A percentile compares a stretch with the other conserved stretches of the same genome.
phyloP scores from a whole-genome alignment of 306 rosid species.

The Acacia confusa region DNA sequence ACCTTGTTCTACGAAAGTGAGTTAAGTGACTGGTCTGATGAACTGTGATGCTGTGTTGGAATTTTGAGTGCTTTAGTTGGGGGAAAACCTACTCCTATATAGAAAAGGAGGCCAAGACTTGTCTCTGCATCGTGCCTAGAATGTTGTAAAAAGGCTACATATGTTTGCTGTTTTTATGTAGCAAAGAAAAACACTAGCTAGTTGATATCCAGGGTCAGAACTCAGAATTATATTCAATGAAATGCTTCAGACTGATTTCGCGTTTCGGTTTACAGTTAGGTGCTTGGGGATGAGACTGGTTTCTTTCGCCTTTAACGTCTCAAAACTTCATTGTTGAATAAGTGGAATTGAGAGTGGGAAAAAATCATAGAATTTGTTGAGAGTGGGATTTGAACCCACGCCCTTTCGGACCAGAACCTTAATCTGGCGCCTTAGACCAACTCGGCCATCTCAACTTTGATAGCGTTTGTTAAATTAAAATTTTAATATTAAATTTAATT shows the following conservation, averaged over 20 bases:
- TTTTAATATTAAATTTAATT: too few species aligned
- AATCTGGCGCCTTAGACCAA: constrained; percentile 55
- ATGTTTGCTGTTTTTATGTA: not conserved
- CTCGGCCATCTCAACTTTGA: constrained; percentile 45
- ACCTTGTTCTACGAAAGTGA: constrained; percentile 75
- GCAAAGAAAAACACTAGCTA: not conserved
- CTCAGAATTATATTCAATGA: too few species aligned
- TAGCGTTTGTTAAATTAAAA: too few species aligned
- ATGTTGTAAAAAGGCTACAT: not conserved
- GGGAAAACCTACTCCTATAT: not conserved
- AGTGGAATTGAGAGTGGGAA: too few species aligned
- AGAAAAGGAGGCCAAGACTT: not conserved
- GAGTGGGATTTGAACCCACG: constrained; percentile 58
- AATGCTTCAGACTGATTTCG: too few species aligned
- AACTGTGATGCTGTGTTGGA: constrained; percentile 27
- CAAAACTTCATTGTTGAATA: too few species aligned
- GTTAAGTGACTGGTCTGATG: constrained; percentile 58
- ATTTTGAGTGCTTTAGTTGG: too few species aligned
- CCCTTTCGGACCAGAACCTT: constrained; percentile 56
- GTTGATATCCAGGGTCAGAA: not conserved
- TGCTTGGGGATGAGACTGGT: too few species aligned
- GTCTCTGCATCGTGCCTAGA: not conserved
- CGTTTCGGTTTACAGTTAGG: too few species aligned
- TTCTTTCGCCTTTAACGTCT: too few species aligned
- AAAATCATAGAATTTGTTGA: not conserved